Evolutionary conservation across 805 yeast species (phyloP).

Genomic region (Scheffersomyces amazonensis): DNA sequence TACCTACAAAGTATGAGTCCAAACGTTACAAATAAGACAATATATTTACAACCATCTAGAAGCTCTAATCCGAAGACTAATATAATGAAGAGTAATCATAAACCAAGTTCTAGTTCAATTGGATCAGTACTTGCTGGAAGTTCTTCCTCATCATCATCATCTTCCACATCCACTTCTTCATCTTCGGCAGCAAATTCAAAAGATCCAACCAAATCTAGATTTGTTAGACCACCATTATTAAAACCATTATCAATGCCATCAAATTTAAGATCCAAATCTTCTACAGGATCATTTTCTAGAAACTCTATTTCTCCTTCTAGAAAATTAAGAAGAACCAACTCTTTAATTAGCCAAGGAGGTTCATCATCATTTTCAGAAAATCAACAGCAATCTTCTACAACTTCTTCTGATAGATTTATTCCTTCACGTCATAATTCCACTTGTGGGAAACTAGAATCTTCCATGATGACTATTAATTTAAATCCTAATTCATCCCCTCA

Average conservation of each 20-base stretch:
- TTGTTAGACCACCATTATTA: conserved; percentile 12
- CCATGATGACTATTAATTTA: conserved; percentile 28
- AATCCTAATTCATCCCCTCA: conserved; percentile 48
- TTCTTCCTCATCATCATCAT: background rate
- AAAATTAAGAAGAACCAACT: conserved; percentile 31
- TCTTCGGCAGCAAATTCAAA: conserved; percentile 1
- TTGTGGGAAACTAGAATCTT: conserved; percentile 35
- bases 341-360: conserved; percentile 24
- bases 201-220: conserved; percentile 2
- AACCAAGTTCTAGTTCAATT: background rate
- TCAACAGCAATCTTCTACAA: conserved; percentile 17
- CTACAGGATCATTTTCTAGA: conserved; percentile 14
- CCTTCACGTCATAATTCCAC: conserved; percentile 42
- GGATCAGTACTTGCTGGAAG: too few relatives aligned
- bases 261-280: conserved; percentile 23
- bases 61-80: conserved; percentile 3
- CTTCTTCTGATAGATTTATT: conserved; percentile 39
- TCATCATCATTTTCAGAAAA: conserved; percentile 25
- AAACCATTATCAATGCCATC: conserved; percentile 18
- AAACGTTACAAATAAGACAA: conserved; percentile 26
- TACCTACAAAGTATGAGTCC: conserved; percentile 36
- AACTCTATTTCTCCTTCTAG: conserved; percentile 20
- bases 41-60: conserved; percentile 14
- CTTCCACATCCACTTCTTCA: background rate
- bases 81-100: too few relatives aligned